These are phyloP conservation scores for Draba incana DNA, from an alignment of 345 rosid species.

Conservation along the genomic window DNA sequence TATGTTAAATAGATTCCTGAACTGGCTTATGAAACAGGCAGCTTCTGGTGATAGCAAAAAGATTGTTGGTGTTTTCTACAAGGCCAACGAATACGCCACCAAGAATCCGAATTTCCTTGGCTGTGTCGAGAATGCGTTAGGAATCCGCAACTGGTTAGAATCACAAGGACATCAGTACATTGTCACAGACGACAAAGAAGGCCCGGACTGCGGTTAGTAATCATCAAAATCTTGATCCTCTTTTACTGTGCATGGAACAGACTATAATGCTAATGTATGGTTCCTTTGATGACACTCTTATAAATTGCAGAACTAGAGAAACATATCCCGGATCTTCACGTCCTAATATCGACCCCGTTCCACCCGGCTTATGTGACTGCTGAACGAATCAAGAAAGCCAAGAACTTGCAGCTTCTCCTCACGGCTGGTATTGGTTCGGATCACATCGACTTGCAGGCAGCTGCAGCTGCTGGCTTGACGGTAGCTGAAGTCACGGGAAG, in stretches of 20 bases:
- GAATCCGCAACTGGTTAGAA: constrained; percentile 78
- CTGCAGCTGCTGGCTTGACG: constrained; percentile 85
- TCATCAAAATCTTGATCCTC: no score
- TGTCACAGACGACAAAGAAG: constrained; percentile 94
- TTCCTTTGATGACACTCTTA: not conserved
- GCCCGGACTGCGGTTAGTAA: constrained; percentile 71
- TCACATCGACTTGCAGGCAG: constrained; percentile 85
- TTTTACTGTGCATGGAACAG: no score
- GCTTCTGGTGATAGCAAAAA: constrained; percentile 77
- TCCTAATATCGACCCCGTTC: constrained; percentile 86
- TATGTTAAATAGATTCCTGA: not conserved
- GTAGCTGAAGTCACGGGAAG: constrained; percentile 97
- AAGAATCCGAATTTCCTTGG: constrained; percentile 83
- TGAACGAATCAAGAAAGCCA: constrained; percentile 90
- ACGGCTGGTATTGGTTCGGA: constrained; percentile 98
- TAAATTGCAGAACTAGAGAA: constrained; percentile 70
- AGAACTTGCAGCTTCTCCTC: constrained; percentile 84
- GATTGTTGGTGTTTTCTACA: constrained; percentile 97
- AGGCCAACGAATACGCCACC: constrained; percentile 76
- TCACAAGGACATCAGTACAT: constrained; percentile 86
- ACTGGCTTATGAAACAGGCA: constrained; percentile 50
- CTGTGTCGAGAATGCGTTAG: constrained; percentile 74
- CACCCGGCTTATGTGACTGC: constrained; percentile 93
- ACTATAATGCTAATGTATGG: not conserved
- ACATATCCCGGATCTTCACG: constrained; percentile 85